Evolutionary conservation across 345 rosid species (phyloP), one percentile per base, ranked within the genome.

Genomic region (Boechera divaricarpa): DNA sequence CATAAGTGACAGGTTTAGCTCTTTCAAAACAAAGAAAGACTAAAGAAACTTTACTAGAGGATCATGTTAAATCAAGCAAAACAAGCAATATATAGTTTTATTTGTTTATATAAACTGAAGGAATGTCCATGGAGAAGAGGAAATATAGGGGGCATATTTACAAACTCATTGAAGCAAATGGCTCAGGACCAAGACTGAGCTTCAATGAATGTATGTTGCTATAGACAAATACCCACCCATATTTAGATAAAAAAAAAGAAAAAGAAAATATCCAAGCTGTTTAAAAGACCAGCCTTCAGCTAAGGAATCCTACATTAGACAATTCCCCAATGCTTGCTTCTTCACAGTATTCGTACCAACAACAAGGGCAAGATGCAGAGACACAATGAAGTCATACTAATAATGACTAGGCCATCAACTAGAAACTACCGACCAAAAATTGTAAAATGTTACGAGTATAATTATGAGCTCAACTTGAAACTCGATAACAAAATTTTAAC

Each of bases 1-100:
- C 56, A 63, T 51, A 71, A 64, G 61, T 66, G 28, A 78, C 59
- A 72, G 26, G 73, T 65, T 67, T 65, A 53, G 58, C 59, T 59
- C 33, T 41, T 57, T 58, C 55, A 49, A 58, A 56, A 52, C 48
- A 57, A 51, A 32, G 5, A 70, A 68, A 41, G 39, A 61, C 62
- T 41, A 69, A 12, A 67, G 42, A 61, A 53, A 33, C 24, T 51
- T 53, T 4, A 47, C 55, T 36, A 55, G 47, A 72, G 44, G 73
- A 58, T 60, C 61, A 26, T 33, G 18, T 29, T 48, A 66, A 54
- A 66, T 35, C 48, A 36, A 52, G 39, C 41, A 67, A 28, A 28
- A 28, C 29, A 28, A 28, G 29, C 63, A 72, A 72, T 58, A 7
- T 49, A 41, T 21, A 39, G 58, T 48, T 71, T 63, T 44, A 31